Base-by-base conservation (phyloP, 768 basidiomycete genomes). In the Mycena sanguinolenta region DNA sequence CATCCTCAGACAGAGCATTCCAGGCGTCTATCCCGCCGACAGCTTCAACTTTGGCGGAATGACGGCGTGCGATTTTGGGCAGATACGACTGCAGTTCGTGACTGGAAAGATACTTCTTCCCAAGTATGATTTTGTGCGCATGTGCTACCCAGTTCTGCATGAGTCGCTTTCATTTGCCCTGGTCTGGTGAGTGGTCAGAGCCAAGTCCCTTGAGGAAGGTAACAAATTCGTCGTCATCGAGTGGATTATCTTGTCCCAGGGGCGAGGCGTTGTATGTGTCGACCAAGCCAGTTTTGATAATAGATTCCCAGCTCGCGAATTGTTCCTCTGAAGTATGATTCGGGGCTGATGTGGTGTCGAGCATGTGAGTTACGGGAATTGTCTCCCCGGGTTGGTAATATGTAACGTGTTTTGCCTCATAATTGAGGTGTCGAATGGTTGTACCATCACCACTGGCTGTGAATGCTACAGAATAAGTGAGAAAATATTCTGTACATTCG, bases 211-310 rank as follows among this genome's bases (percentile, higher is more conserved):
- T 34, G 32, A 34, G 4, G 32, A 34, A 27, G 17, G 32, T 44
- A 0, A 66, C 27, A 44, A 77, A 73, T 21, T 75, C 62, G 17
- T 54, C 62, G 19, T 27, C 6, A n/a, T 73, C 63, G 53, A 67
- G 61, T 13, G 61, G 52, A n/a, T 67, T 32, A 9, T 34, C 32
- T 3, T 38, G 44, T 0, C 64, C 71, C 3, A 67, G 23, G 4
- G 75, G 73, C 1, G 70, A 74, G 2, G 55, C 39, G 50, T 77
- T 78, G 54, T 71, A 79, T 2, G 68, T 63, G 25, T 49, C n/a
- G 23, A 69, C 53, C 4, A 67, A 61, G 2, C 67, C 38, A 4
- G 65, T 36, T 4, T 65, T 13, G 27, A 73, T 23, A 6, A 28
- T 16, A 1, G 53, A 17, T 17, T 74, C 46, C 76, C 76, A 79